A percentile compares a stretch with the other conserved stretches of the same genome.
Conservation (phyloP, 352 stramenopile species). For the Globisporangium middletonii region DNA sequence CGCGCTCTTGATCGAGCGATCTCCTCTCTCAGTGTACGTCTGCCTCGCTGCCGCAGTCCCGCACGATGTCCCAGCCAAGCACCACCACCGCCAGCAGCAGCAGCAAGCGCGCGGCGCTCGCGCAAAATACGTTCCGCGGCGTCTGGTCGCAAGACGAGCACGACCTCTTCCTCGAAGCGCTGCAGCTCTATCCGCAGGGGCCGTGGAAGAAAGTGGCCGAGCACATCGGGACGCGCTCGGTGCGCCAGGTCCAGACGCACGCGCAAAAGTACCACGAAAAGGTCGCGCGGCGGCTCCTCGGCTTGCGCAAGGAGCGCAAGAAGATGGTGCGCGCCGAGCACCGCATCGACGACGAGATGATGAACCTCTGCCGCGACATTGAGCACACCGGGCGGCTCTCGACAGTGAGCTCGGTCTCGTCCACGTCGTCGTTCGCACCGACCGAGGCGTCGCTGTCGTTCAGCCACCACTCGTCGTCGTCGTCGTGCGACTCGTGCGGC, state of each 20-base stretch:
- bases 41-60: too few relatives aligned
- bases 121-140: slow-evolving; percentile 12
- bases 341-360: slow-evolving; percentile 42
- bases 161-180: slow-evolving; percentile 45
- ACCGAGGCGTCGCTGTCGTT: not conserved
- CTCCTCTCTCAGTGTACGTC: too few relatives aligned
- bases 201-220: slow-evolving; percentile 46
- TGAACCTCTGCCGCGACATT: slow-evolving; percentile 13
- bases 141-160: slow-evolving; percentile 58
- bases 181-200: slow-evolving; percentile 43
- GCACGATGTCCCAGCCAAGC: not conserved
- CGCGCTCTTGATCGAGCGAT: too few relatives aligned
- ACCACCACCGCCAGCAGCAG: not conserved
- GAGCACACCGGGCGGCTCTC: slow-evolving; percentile 5
- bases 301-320: slow-evolving; percentile 38
- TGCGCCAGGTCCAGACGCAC: slow-evolving; percentile 59
- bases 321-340: slow-evolving; percentile 30
- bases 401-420: not conserved
- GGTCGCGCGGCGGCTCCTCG: slow-evolving; percentile 34
- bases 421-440: slow-evolving; percentile 1
- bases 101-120: not conserved
- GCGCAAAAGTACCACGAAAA: slow-evolving; percentile 64
- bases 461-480: slow-evolving; percentile 1
- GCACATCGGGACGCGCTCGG: slow-evolving; percentile 43
- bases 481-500: slow-evolving; percentile 1